Conservation (phyloP, 352 stramenopile species). For the Thraustochytrium sp. region DNA sequence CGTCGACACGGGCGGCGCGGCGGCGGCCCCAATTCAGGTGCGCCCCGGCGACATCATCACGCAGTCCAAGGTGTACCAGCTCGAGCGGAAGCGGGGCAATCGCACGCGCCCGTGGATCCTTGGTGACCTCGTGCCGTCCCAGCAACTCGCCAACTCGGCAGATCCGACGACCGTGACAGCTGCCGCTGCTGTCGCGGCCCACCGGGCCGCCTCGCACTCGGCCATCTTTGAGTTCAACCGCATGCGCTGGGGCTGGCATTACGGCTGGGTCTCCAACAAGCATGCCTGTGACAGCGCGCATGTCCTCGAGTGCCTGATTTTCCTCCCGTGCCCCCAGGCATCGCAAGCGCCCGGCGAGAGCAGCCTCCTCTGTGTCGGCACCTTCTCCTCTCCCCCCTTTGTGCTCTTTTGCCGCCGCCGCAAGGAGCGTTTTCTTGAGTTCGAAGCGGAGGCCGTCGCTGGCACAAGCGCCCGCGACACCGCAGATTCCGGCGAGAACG, state of each 20-base stretch:
- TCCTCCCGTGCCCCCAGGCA: background rate
- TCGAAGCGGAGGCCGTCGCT: background rate
- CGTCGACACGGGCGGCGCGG: background rate
- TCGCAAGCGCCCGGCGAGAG: background rate
- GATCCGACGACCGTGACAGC: background rate
- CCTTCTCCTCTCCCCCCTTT: constrained; percentile 6
- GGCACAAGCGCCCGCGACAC: too few species aligned
- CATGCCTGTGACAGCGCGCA: constrained; percentile 37
- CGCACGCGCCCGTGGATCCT: background rate
- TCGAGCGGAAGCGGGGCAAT: background rate
- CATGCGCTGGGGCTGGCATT: constrained; percentile 77
- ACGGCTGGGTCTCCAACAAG: constrained; percentile 57
- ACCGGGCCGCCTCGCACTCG: too few species aligned
- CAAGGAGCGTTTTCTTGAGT: constrained; percentile 10
- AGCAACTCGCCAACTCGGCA: background rate
- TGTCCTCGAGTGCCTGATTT: background rate
- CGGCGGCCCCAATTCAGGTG: background rate
- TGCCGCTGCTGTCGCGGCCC: too few species aligned
- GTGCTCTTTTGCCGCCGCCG: constrained; percentile 28
- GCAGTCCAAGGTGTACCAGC: background rate
- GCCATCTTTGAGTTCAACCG: constrained; percentile 75
- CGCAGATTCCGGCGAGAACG: too few species aligned
- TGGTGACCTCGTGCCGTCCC: background rate
- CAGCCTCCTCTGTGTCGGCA: background rate
- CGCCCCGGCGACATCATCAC: background rate